Evolutionary conservation across 2,329 filamentous ascomycete genomes (phyloP), one percentile per base, ranked within the genome.

Genomic region (Graphilbum fragrans): DNA sequence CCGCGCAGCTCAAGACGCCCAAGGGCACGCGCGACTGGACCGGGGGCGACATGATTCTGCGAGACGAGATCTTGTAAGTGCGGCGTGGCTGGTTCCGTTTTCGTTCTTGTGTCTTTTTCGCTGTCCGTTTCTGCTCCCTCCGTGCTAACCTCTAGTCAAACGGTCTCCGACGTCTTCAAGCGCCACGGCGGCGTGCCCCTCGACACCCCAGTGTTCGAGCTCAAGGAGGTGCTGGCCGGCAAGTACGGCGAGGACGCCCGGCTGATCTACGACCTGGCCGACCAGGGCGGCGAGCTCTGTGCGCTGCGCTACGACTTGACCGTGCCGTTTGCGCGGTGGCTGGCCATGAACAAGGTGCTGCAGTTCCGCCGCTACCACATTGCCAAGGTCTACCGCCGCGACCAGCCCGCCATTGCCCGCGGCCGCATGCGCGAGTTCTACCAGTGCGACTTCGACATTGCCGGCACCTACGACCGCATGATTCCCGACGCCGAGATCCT

Each of bases 361-460:
- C 81, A 72, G 60, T 90, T 94, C 65, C 94, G 94, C 68, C 77
- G 90, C 55, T 95, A 94, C 62, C 87, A 94, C 65, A 88, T 96
- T 52, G 87, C 86, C 52, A 94, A 94, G 66, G 88, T 94, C 39
- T 88, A 87, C 64, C 72, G 50, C 27, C 47, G 50, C 36, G 50
- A 52, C 41, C 49, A 51, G 44, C 50, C 50, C 17, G 83, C 86
- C 46, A 86, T 95, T 65, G 85, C 82, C 47, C 92, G 93, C 59
- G 90, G 88, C 39, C 78, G 88, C 41, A 92, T 94, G 82, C 77
- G 90, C 55, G 90, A 95, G 63, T 94, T 94, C 63, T 94, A 93
- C 66, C 88, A 95, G 63, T 95, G 88, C 66, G 90, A 96, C 64
- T 93, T 95, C 56, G 88, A 95, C 58, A 90, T 95, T 63, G 88